Percentiles rank a stretch among this genome's conserved stretches.
Conservation (phyloP, 257 asterid genomes). For the Penstemon eatonii region DNA sequence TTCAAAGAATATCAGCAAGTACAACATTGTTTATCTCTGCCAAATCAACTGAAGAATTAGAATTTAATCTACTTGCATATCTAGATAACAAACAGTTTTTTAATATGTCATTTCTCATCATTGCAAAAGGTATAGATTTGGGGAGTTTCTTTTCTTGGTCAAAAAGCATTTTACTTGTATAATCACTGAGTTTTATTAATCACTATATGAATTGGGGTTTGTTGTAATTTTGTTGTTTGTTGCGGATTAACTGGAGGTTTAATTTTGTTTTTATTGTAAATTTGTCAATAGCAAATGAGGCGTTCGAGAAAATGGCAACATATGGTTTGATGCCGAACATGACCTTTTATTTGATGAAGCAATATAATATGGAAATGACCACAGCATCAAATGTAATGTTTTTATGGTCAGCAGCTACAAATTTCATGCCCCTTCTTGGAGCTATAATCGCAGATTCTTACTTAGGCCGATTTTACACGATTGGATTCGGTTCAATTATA, state of each 20-base stretch:
- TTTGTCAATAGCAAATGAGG: slow-evolving; percentile 45
- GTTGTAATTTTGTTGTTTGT: background rate
- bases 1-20: no score
- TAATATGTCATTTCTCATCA: no score
- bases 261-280: background rate
- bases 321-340: slow-evolving; percentile 60
- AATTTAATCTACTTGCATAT: no score
- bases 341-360: slow-evolving; percentile 56
- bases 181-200: background rate
- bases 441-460: slow-evolving; percentile 65
- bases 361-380: slow-evolving; percentile 59
- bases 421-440: slow-evolving; percentile 55
- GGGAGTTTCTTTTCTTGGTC: no score
- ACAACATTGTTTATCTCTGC: no score
- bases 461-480: slow-evolving; percentile 58
- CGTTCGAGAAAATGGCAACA: slow-evolving; percentile 57
- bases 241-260: background rate
- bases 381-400: slow-evolving; percentile 50
- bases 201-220: slow-evolving; percentile 1
- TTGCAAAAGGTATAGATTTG: no score
- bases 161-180: no score
- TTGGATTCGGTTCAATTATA: slow-evolving; percentile 57
- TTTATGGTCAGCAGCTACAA: slow-evolving; percentile 65
- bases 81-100: no score
- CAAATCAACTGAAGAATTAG: no score